These are phyloP conservation scores for Fusarium bactridioides DNA, from an alignment of 2,329 filamentous ascomycete genomes.

Conservation along the genomic window DNA sequence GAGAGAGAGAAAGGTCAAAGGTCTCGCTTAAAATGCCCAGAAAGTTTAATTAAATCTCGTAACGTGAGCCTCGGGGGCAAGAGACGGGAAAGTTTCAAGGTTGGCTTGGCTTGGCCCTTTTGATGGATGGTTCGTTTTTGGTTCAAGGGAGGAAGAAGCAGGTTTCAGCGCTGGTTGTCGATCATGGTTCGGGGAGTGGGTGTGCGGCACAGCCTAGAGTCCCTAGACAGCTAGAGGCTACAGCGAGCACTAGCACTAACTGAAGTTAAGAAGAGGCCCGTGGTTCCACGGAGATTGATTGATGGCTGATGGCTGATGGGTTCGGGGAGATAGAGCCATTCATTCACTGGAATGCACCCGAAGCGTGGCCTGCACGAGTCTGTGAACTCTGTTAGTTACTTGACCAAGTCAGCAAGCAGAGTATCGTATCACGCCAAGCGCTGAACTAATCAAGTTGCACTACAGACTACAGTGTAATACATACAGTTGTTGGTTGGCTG, in stretches of 20 bases:
- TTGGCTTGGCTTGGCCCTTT: not conserved
- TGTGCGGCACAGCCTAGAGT: slow-evolving; percentile 11
- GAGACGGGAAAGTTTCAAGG: not conserved
- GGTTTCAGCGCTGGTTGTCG: slow-evolving; percentile 15
- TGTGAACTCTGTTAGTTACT: not conserved
- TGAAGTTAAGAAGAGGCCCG: not conserved
- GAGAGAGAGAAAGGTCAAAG: not conserved
- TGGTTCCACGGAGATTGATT: slow-evolving; percentile 13
- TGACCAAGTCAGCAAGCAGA: not conserved
- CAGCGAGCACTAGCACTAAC: not conserved
- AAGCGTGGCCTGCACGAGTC: slow-evolving; percentile 21
- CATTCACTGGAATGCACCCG: slow-evolving; percentile 26
- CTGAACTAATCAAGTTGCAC: not conserved
- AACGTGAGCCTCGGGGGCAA: not conserved
- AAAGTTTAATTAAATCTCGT: slow-evolving; percentile 5
- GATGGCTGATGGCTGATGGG: slow-evolving; percentile 28
- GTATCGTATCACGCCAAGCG: slow-evolving; percentile 1
- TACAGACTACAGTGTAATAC: not conserved
- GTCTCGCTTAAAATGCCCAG: not conserved
- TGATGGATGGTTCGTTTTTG: not conserved
- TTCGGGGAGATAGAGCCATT: slow-evolving; percentile 33
- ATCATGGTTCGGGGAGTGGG: slow-evolving; percentile 37
- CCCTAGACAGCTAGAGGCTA: not conserved
- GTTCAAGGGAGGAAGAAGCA: not conserved
- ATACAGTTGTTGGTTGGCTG: not conserved